phyloP scores from a whole-genome alignment of 164 flowering plant genomes.

The Liriodendron chinense region DNA sequence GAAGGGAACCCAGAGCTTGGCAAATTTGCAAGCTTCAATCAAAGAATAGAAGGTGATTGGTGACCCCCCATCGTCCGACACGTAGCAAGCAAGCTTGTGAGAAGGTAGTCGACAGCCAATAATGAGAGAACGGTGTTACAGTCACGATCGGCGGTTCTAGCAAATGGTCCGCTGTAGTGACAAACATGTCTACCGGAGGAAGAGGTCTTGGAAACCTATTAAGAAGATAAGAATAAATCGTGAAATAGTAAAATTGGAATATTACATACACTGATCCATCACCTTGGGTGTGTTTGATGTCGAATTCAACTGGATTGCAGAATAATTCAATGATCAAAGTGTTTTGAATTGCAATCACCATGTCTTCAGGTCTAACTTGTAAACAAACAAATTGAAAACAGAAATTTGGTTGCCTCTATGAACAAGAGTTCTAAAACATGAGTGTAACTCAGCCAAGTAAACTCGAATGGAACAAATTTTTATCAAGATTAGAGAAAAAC shows the following conservation, averaged over 20 bases:
- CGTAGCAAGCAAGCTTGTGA: constrained; percentile 61
- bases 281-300: too few species aligned
- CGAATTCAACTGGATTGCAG: too few species aligned
- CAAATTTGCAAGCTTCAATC: constrained; percentile 46
- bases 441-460: too few species aligned
- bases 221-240: neutral
- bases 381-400: neutral
- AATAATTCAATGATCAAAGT: too few species aligned
- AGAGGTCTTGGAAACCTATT: constrained; percentile 30
- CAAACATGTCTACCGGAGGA: constrained; percentile 66
- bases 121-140: constrained; percentile 62
- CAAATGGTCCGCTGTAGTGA: constrained; percentile 62
- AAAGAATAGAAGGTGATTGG: constrained; percentile 56
- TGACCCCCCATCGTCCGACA: constrained; percentile 63
- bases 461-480: too few species aligned
- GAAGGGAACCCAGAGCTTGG: constrained; percentile 62
- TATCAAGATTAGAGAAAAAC: too few species aligned
- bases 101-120: constrained; percentile 63
- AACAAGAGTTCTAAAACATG: too few species aligned
- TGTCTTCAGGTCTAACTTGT: too few species aligned
- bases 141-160: constrained; percentile 63
- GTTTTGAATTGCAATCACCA: too few species aligned
- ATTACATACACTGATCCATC: too few species aligned
- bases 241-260: neutral
- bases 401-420: neutral